phyloP scores from a whole-genome alignment of 1,139 yeast species.

The Meyerozyma smithsonii region DNA sequence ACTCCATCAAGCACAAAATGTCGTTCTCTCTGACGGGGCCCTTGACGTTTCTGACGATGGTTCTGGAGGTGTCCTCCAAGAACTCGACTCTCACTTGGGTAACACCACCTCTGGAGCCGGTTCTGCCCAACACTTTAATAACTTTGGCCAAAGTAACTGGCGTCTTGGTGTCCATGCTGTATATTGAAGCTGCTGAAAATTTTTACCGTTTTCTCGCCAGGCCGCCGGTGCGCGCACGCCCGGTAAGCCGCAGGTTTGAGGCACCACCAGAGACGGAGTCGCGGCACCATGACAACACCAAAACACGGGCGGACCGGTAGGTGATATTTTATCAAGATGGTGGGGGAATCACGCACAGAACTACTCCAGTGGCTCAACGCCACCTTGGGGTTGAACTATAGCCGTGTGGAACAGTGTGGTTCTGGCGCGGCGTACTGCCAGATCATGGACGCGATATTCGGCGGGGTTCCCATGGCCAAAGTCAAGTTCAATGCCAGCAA shows the following conservation, averaged over 20 bases:
- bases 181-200: conserved; percentile 4
- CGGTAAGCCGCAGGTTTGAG: neutral
- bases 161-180: conserved; percentile 20
- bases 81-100: conserved; percentile 26
- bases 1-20: conserved; percentile 26
- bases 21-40: conserved; percentile 27
- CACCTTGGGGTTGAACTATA: conserved; percentile 57
- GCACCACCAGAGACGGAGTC: no score
- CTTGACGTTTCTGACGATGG: conserved; percentile 27
- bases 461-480: conserved; percentile 73
- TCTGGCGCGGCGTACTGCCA: conserved; percentile 95
- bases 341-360: conserved; percentile 79
- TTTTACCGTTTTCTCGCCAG: neutral
- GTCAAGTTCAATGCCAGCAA: conserved; percentile 61
- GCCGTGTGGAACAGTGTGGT: conserved; percentile 90
- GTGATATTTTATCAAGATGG: conserved; percentile 17
- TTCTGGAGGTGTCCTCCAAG: conserved; percentile 24
- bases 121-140: conserved; percentile 25
- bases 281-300: conserved; percentile 1
- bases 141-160: conserved; percentile 26
- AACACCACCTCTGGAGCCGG: conserved; percentile 28
- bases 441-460: conserved; percentile 76
- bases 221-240: neutral
- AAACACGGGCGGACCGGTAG: no score
- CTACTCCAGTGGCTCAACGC: conserved; percentile 81